phyloP scores from a whole-genome alignment of 2,329 filamentous ascomycete species.

The Aspergillus ibericus region DNA sequence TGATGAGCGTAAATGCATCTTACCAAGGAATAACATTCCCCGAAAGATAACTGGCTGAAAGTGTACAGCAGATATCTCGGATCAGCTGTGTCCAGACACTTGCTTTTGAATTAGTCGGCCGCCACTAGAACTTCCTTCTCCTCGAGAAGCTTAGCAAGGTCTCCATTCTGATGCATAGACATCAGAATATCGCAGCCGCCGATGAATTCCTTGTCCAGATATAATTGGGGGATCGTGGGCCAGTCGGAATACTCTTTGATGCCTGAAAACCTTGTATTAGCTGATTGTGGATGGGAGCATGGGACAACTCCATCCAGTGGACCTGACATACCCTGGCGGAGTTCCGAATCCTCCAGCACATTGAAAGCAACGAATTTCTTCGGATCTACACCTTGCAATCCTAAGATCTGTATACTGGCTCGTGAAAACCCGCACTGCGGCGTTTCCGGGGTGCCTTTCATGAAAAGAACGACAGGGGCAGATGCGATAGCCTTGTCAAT shows the following conservation, averaged over 20 bases:
- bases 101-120: constrained; percentile 47
- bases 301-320: background rate
- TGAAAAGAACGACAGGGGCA: constrained; percentile 93
- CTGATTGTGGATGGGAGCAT: background rate
- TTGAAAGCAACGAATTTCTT: constrained; percentile 98
- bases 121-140: constrained; percentile 83
- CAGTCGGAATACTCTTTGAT: constrained; percentile 99
- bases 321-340: constrained; percentile 68
- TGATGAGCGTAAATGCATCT: background rate
- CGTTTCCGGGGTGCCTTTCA: constrained; percentile 97
- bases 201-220: constrained; percentile 92
- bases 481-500: constrained; percentile 89
- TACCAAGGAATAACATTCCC: background rate
- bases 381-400: constrained; percentile 91
- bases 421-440: constrained; percentile 97
- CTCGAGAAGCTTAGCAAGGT: constrained; percentile 85
- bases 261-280: constrained; percentile 52
- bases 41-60: background rate
- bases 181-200: constrained; percentile 97
- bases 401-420: constrained; percentile 90
- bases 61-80: background rate
- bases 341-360: constrained; percentile 85
- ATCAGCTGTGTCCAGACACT: background rate
- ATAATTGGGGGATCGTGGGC: constrained; percentile 97
- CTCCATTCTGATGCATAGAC: constrained; percentile 95